Evolutionary conservation across 2,329 filamentous ascomycete genomes (phyloP).

Genomic region (Ophiocordyceps camponoti-rufipedis): DNA sequence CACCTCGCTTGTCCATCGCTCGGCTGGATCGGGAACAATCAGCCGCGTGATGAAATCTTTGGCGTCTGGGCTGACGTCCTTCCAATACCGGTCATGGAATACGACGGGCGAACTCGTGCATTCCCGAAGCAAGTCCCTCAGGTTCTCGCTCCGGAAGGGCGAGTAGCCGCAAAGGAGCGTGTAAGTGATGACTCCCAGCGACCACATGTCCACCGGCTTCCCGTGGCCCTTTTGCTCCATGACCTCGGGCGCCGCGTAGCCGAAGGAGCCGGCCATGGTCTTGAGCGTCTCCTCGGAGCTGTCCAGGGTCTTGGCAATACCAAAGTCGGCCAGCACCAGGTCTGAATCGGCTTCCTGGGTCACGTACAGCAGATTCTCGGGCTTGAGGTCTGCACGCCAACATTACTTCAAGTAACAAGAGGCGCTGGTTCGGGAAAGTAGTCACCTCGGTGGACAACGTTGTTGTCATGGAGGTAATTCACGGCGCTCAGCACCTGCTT

Average conservation of each 20-base stretch:
- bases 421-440: neutral
- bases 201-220: conserved; percentile 99
- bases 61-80: conserved; percentile 84
- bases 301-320: conserved; percentile 96
- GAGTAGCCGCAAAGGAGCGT: conserved; percentile 96
- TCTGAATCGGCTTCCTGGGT: conserved; percentile 61
- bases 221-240: conserved; percentile 97
- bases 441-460: conserved; percentile 85
- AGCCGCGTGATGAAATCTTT: conserved; percentile 83
- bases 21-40: conserved; percentile 58
- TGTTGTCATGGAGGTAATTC: conserved; percentile 82
- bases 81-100: conserved; percentile 98
- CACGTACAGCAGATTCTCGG: conserved; percentile 90
- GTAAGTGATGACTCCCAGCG: conserved; percentile 95
- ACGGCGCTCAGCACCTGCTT: conserved; percentile 85
- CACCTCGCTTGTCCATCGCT: conserved; percentile 64
- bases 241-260: conserved; percentile 92
- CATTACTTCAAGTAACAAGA: too few relatives aligned
- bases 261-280: conserved; percentile 97
- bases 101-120: conserved; percentile 69
- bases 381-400: conserved; percentile 64
- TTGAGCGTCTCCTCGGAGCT: conserved; percentile 80
- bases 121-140: conserved; percentile 86
- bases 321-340: conserved; percentile 89
- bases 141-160: conserved; percentile 87